Base-by-base conservation (phyloP, 208 protist genomes). In the Herpetomonas samuelpessoai region DNA sequence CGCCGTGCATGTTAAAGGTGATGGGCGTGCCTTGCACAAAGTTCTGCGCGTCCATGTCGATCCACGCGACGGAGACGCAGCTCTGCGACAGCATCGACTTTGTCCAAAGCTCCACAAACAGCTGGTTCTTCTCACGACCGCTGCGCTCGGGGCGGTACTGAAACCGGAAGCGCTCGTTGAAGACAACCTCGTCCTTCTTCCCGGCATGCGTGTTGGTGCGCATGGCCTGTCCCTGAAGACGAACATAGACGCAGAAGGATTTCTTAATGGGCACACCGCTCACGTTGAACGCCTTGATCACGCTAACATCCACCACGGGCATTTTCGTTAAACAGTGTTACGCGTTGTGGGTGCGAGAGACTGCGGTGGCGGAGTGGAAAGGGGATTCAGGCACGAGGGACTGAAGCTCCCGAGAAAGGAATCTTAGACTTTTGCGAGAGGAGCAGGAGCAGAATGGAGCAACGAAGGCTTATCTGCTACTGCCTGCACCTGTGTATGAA, bases 61-160 rank as follows among this genome's bases (percentile, higher is more conserved):
- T 46, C 75, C 69, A 81, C 18, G 68, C 74, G 0, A 86, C 68
- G 3, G 74, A 69, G 56, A 86, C 70, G 26, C 79, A 86, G 16
- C 35, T 64, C 51, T 79, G 60, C 21, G 65, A 79, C 60, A 86
- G 74, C 49, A 78, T 49, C 1, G 65, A 70, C 62, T 81, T 72
- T 39, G 28, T 41, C 76, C 79, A 86, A 50, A 86, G 56, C 65
- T 86, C 79, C n/a, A 77, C 76, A 54, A 71, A 76, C 50, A 86
- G 45, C 31, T 66, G 67, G 54, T 81, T 86, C 62, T 63, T 53
- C 7, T 38, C 46, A 1, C 47, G 21, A 4, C 47, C 22, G 27
- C 56, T 45, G 29, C 0, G 12, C 1, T 76, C 53, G 31, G 35
- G 51, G 39, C 49, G 22, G 66, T 72, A 86, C 52, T 78, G 75